Base-by-base conservation (phyloP, 2,329 filamentous ascomycete genomes). In the Furcasterigmium sp. region DNA sequence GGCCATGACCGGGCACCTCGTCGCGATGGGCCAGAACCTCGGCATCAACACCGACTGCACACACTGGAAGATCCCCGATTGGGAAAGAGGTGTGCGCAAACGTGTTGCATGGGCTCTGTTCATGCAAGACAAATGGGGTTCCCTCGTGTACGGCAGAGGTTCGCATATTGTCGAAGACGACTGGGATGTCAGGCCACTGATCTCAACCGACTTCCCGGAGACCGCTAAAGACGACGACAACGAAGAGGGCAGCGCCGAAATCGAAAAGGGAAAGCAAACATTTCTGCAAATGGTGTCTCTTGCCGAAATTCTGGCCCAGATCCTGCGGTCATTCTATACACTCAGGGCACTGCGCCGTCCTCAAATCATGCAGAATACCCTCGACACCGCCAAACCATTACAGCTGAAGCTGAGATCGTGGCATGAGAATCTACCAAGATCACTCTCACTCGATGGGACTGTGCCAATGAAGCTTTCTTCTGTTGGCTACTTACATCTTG, bases 71-170 rank as follows among this genome's bases (percentile, higher is more conserved):
- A 68, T 80, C 32, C 74, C 75, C 4, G 56, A 58, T 8, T 78
- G 74, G 73, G 76, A 80, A 51, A 67, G 70, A 41, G 69, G 73
- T 2, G 55, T 79, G 13, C 63, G 76, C n/a, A 75, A 73, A 51
- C 62, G 76, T n/a, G 56, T 80, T 6, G 74, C 70, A 2, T 81
- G 76, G 76, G 75, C 68, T 6, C 57, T 77, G 0, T 79, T 67
- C 51, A 73, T 78, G 60, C 76, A 80, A 51, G 76, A 80, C 49
- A 77, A 73, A 55, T 80, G 72, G 75, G 68, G 71, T 4, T 67
- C 72, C 4, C 57, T 78, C 23, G 69, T 75, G 9, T 70, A 75
- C 52, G 76, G 76, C 7, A 65, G 76, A 35, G 72, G 72, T 18
- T 71, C 69, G 14, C 68, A 76, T 44, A 72, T 78, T 37, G 65